Evolutionary conservation across 73 alveolate genomes (phyloP).

Genomic region (Tetrahymena thermophila): DNA sequence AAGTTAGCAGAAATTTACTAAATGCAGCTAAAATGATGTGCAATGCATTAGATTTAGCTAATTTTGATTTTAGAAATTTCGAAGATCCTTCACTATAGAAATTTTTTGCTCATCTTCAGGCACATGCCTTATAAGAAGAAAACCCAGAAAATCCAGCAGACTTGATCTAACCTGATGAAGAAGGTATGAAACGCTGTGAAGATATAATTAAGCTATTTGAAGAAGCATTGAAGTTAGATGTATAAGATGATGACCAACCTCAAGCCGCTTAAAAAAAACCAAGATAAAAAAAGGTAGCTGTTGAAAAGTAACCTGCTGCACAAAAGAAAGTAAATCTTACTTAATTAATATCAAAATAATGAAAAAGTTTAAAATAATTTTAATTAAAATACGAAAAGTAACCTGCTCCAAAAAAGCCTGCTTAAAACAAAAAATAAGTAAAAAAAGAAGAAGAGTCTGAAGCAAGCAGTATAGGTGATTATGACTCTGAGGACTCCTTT

Average conservation of each 20-base stretch:
- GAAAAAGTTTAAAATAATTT: background rate
- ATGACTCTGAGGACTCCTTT: background rate
- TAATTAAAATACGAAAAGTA: background rate
- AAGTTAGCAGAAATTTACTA: slow-evolving; percentile 40
- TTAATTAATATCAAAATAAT: background rate
- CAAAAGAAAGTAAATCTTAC: slow-evolving; percentile 18
- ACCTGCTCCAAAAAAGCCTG: background rate
- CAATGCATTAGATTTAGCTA: slow-evolving; percentile 58
- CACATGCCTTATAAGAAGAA: slow-evolving; percentile 71
- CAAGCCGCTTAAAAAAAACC: slow-evolving; percentile 32
- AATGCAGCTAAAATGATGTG: slow-evolving; percentile 67
- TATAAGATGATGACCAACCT: background rate
- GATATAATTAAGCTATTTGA: slow-evolving; percentile 57
- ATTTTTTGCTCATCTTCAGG: slow-evolving; percentile 73
- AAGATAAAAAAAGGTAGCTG: slow-evolving; percentile 19
- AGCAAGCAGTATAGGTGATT: background rate
- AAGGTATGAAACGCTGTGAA: slow-evolving; percentile 67
- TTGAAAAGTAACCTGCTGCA: slow-evolving; percentile 37
- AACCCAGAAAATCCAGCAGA: slow-evolving; percentile 65
- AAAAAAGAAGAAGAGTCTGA: background rate
- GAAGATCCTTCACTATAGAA: slow-evolving; percentile 71
- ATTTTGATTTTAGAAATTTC: slow-evolving; percentile 71
- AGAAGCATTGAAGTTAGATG: slow-evolving; percentile 39
- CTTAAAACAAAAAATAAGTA: background rate
- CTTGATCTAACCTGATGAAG: slow-evolving; percentile 70